Evolutionary conservation across 1,284 basidiomycete genomes (phyloP).

Genomic region (Tilletiopsis washingtonensis): DNA sequence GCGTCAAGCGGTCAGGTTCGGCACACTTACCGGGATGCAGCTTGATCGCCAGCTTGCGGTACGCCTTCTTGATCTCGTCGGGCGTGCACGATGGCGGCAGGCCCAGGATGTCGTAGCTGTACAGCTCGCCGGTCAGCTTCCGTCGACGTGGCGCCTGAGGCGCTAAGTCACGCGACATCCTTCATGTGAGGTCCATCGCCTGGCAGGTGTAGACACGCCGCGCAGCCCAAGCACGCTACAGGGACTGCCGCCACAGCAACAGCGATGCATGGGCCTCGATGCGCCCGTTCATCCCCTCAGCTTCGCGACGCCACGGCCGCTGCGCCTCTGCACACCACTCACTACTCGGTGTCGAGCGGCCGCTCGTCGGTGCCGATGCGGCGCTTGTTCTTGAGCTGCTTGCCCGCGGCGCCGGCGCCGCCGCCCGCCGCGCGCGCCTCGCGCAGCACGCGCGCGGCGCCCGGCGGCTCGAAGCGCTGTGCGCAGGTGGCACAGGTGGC

Average conservation of each 20-base stretch:
- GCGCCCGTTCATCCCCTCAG: too few species aligned
- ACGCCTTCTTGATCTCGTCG: slow-evolving; percentile 91
- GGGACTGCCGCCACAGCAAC: too few species aligned
- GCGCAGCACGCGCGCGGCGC: slow-evolving; percentile 30
- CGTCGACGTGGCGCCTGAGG: slow-evolving; percentile 33
- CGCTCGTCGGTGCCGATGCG: slow-evolving; percentile 45
- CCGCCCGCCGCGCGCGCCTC: slow-evolving; percentile 19
- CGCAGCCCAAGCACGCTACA: too few species aligned
- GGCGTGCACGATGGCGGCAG: slow-evolving; percentile 65
- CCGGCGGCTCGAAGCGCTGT: slow-evolving; percentile 42
- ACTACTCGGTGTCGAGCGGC: slow-evolving; percentile 43
- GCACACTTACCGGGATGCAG: slow-evolving; percentile 50
- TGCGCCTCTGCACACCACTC: slow-evolving; percentile 5
- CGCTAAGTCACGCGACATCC: background rate
- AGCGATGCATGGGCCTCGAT: too few species aligned
- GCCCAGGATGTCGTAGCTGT: slow-evolving; percentile 59
- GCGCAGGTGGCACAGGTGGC: slow-evolving; percentile 39
- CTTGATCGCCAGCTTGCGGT: slow-evolving; percentile 88
- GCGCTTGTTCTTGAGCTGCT: slow-evolving; percentile 18
- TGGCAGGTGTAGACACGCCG: too few species aligned
- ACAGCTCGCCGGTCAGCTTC: background rate
- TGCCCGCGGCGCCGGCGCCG: slow-evolving; percentile 10
- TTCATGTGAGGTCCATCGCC: background rate
- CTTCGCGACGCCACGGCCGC: too few species aligned
- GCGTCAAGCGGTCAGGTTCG: background rate